Conservation (phyloP, 1,284 basidiomycete species). For the Cronartium ribicola region DNA sequence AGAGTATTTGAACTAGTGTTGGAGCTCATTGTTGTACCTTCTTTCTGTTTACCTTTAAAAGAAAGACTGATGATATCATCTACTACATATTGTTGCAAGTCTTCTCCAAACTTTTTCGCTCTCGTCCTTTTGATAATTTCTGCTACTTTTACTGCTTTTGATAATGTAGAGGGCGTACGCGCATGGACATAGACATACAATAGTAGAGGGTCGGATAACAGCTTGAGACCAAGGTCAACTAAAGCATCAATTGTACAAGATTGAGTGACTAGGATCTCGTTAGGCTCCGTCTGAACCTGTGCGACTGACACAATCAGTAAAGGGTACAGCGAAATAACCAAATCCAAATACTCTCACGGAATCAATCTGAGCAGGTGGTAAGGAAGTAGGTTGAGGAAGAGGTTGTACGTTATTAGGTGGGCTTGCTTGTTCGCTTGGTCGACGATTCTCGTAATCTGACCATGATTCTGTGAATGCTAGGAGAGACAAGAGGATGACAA, state of each 20-base stretch:
- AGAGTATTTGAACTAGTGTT: background rate
- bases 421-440: background rate
- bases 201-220: conserved; percentile 30
- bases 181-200: conserved; percentile 25
- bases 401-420: background rate
- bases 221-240: conserved; percentile 9
- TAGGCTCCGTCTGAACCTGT: background rate
- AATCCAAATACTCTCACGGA: background rate
- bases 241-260: background rate
- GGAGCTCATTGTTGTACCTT: background rate
- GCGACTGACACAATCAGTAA: background rate
- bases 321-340: background rate
- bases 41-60: background rate
- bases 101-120: conserved; percentile 7
- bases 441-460: conserved; percentile 7
- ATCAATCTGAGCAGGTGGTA: background rate
- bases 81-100: conserved; percentile 30
- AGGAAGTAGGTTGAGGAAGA: background rate
- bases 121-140: conserved; percentile 24
- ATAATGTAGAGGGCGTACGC: background rate
- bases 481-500: conserved; percentile 23
- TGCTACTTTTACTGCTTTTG: background rate
- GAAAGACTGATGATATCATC: conserved; percentile 32
- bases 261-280: conserved; percentile 14
- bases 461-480: conserved; percentile 20